These are phyloP conservation scores for Colletotrichum sansevieriae DNA, from an alignment of 2,329 filamentous ascomycete species.

Conservation along the genomic window DNA sequence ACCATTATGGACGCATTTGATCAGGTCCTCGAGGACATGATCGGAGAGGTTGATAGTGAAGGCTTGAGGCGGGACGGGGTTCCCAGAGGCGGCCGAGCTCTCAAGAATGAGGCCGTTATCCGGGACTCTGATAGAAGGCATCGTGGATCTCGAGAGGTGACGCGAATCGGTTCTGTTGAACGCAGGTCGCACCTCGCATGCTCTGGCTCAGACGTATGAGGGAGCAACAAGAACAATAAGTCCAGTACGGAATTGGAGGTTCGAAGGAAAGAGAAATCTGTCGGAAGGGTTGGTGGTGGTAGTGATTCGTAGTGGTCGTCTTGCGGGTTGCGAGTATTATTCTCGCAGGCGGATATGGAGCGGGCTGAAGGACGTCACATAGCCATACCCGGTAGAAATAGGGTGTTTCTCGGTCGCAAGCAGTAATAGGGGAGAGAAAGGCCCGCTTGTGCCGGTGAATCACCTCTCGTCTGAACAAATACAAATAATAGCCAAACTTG, in stretches of 20 bases:
- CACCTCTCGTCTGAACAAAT: constrained; percentile 14
- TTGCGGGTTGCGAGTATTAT: constrained; percentile 33
- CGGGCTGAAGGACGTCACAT: constrained; percentile 42
- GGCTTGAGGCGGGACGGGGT: constrained; percentile 63
- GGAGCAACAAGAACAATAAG: not conserved
- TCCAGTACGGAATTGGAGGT: not conserved
- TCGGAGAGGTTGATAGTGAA: constrained; percentile 71
- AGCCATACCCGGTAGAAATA: constrained; percentile 28
- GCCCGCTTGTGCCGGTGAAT: constrained; percentile 4
- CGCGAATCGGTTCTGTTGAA: constrained; percentile 25
- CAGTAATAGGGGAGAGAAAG: constrained; percentile 22
- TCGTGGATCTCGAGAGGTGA: constrained; percentile 48
- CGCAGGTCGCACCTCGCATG: constrained; percentile 35
- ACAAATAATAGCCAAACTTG: not conserved
- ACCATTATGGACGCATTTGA: constrained; percentile 69
- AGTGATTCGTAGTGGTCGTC: constrained; percentile 16
- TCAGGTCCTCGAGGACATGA: constrained; percentile 72
- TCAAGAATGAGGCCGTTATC: constrained; percentile 70
- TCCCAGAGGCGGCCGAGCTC: constrained; percentile 58
- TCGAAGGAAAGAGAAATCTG: not conserved
- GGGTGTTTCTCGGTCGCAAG: constrained; percentile 22
- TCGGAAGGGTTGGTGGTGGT: constrained; percentile 16
- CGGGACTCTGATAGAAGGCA: constrained; percentile 69
- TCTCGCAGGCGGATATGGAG: constrained; percentile 38
- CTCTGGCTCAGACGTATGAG: constrained; percentile 18